Evolutionary conservation across 352 stramenopile species (phyloP), one percentile per base, ranked within the genome.

Genomic region (Globisporangium uncinulatum): DNA sequence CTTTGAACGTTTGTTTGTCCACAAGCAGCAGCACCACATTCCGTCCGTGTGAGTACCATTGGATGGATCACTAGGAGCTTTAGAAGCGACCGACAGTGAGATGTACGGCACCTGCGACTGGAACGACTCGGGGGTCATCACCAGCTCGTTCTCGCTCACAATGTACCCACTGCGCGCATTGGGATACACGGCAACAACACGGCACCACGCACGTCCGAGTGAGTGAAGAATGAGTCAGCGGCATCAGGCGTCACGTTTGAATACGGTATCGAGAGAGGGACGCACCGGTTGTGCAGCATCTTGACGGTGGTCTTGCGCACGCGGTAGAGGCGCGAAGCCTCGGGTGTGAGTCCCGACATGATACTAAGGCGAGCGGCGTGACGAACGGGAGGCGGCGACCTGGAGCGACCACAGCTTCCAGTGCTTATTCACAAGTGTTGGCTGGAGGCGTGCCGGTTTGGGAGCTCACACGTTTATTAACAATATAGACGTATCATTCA

Each of bases 281-380:
- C 89, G 59, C 54, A 85, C 76, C 87, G 86, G 67, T 97, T 97
- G 65, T 92, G 83, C 44, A 97, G 79, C 89, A 97, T 97, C 74
- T 98, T 98, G 67, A 98, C 83, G 19, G 93, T 92, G 20, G 94
- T 98, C 76, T 98, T 97, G 47, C 94, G 89, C 49, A 98, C 92
- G 66, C 94, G 92, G 74, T 94, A 98, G 42, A 98, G 74, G 46
- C 83, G 83, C 60, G 82, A 96, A 21, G 84, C 83, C 49, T 96
- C 86, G 41, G 84, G 79, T 1, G 79, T 90, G 34, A 94, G 70
- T 60, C 82, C 77, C 54, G 80, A 87, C 83, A 92, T 92, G 56
- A 6, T 49, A 11, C 24, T 1, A 29, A 29, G 24, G 24, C 24
- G 24, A 29, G 24, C 24, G 24, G 24, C 24, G 24, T 29, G 24